These are phyloP conservation scores for Jamesozyma gamospora DNA, from an alignment of 805 yeast species.

Conservation along the genomic window DNA sequence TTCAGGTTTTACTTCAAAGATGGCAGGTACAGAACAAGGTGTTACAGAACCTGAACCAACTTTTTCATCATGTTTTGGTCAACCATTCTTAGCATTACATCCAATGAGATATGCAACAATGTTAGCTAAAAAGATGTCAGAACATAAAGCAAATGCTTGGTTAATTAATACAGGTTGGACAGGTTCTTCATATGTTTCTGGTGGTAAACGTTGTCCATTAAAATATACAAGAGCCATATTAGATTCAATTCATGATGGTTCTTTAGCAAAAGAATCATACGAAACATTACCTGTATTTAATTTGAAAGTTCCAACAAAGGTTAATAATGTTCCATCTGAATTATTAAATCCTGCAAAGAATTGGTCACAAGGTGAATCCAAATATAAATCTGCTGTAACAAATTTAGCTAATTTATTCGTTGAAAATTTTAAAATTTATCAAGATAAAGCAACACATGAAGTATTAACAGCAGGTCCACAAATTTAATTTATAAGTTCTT, in stretches of 20 bases:
- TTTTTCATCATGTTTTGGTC: slow-evolving; percentile 97
- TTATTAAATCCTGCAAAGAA: slow-evolving; percentile 77
- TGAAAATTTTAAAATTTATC: slow-evolving; percentile 79
- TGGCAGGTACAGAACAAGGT: slow-evolving; percentile 99
- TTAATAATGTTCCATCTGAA: slow-evolving; percentile 68
- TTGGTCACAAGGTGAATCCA: slow-evolving; percentile 55
- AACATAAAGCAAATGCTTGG: slow-evolving; percentile 91
- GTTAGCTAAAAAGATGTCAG: slow-evolving; percentile 82
- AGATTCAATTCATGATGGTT: slow-evolving; percentile 90
- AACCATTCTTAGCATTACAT: slow-evolving; percentile 95
- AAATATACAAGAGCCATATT: slow-evolving; percentile 95
- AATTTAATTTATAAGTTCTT: slow-evolving; percentile 2
- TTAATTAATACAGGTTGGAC: slow-evolving; percentile 98
- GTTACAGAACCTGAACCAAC: slow-evolving; percentile 97
- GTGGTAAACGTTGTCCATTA: slow-evolving; percentile 96
- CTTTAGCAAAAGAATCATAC: slow-evolving; percentile 65
- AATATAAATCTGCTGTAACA: slow-evolving; percentile 45
- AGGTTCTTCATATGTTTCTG: slow-evolving; percentile 82
- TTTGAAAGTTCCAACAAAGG: slow-evolving; percentile 73
- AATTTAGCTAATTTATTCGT: slow-evolving; percentile 68
- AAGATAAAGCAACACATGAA: slow-evolving; percentile 72
- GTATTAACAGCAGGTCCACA: slow-evolving; percentile 91
- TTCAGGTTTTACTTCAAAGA: slow-evolving; percentile 96
- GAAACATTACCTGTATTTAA: slow-evolving; percentile 83
- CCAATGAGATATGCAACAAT: slow-evolving; percentile 97